Base-by-base conservation (phyloP, 2,329 filamentous ascomycete genomes). In the Teratosphaeria zuluensis region DNA sequence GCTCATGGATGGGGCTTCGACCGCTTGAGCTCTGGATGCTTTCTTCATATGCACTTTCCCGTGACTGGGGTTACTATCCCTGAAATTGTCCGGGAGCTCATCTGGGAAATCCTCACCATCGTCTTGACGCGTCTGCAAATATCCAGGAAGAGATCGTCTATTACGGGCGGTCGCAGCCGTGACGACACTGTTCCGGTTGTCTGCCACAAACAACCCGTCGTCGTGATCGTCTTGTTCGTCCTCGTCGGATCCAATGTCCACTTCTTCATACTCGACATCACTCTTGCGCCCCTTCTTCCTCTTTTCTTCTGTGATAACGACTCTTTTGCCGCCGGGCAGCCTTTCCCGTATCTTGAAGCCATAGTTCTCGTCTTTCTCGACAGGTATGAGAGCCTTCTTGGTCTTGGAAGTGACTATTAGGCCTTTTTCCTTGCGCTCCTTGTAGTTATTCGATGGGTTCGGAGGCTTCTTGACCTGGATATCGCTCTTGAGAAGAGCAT, bases 201-300 rank as follows among this genome's bases (percentile, higher is more conserved):
- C 51, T 51, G 46, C 42, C 11, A 51, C 46, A n/a, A 57, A 58
- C 14, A 63, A 58, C 8, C 67, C 65, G n/a, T 67, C 66, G 2
- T 64, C 67, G 5, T 70, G 67, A 3, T 68, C 64, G 14, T 78
- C 67, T 5, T 70, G 68, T 4, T 68, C 64, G 16, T 78, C 77
- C 3, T 75, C 73, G 28, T 78, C 76, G 1, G 75, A 76, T 31
- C 75, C 77, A 35, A 79, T 69, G 12, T 74, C 74, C 21, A 79
- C 71, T 56, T 79, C 77, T 64, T 79, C 77, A 56, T 75, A 79
- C 21, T 73, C 63, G 14, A 63, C 65, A 57, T 61, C 57, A 35
- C 58, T 63, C 53, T 62, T 61, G 11, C 65, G 28, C 12, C 12
- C 9, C 35, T 59, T 61, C 51, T 60, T 62, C 53, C 61, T 65